Percentiles rank a stretch among this genome's conserved stretches.
Evolutionary conservation across 129 eudicot species (phyloP).

Genomic region (Glebionis coronaria): DNA sequence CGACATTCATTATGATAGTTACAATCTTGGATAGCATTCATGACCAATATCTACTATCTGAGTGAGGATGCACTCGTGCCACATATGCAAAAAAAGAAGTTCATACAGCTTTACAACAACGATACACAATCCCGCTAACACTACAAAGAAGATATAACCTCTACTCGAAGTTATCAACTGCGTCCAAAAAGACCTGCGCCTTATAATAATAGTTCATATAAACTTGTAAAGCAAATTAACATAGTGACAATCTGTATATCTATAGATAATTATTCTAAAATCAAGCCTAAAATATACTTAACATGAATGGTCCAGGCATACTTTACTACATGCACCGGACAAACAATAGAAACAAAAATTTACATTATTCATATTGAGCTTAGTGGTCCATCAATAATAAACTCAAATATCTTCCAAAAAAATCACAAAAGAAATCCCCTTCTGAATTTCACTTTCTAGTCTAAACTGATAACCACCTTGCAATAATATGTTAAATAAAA

Average conservation of each 20-base stretch:
- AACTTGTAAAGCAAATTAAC: no score
- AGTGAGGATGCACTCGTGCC: constrained; percentile 6
- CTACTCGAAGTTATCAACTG: no score
- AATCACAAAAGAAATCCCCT: not conserved
- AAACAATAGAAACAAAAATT: constrained; percentile 16
- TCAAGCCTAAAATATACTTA: constrained; percentile 1
- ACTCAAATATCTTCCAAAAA: constrained; percentile 12
- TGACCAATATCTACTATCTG: constrained; percentile 12
- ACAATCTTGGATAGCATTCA: constrained; percentile 2
- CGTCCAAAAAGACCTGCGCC: no score
- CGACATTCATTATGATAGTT: constrained; percentile 15
- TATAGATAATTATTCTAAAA: not conserved
- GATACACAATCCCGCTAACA: not conserved
- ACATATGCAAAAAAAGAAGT: constrained; percentile 9
- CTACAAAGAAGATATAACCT: not conserved
- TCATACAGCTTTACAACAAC: constrained; percentile 8
- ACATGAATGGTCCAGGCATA: constrained; percentile 22
- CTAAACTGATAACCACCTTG: no score
- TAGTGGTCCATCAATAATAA: constrained; percentile 36
- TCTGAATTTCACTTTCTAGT: not conserved
- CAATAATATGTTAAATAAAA: constrained; percentile 12
- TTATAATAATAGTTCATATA: no score
- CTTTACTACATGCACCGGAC: constrained; percentile 22
- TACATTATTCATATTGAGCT: constrained; percentile 10
- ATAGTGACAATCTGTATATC: not conserved